Percentiles rank a stretch among this genome's conserved stretches.
Evolutionary conservation across 1,284 basidiomycete species (phyloP).

Genomic region (Cryptococcus sp.): DNA sequence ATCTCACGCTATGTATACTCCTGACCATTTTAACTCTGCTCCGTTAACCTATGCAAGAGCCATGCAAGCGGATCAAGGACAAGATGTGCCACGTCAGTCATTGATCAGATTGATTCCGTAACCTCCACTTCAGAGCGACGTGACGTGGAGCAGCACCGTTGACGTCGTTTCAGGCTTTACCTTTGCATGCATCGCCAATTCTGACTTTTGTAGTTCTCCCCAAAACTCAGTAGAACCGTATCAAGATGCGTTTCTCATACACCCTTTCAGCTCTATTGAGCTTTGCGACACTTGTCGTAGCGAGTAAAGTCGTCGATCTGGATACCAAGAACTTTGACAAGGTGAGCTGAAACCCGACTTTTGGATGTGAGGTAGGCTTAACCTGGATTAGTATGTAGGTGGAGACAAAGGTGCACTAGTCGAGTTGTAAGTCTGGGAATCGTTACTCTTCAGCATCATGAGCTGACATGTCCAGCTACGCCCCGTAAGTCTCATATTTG

Average conservation of each 20-base stretch:
- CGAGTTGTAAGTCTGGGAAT: conserved; percentile 70
- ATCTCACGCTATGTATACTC: too few species aligned
- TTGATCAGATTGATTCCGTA: too few species aligned
- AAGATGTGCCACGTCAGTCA: too few species aligned
- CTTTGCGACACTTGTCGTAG: conserved; percentile 56
- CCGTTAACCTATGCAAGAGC: too few species aligned
- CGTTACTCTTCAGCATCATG: background rate
- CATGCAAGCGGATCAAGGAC: too few species aligned
- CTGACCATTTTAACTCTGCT: too few species aligned
- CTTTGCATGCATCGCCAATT: too few species aligned
- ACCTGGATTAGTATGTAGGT: conserved; percentile 45
- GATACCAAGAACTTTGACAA: conserved; percentile 69
- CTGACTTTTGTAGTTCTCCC: too few species aligned
- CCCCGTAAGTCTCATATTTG: conserved; percentile 26
- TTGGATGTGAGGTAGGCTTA: conserved; percentile 1
- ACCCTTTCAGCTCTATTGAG: conserved; percentile 56
- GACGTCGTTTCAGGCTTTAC: too few species aligned
- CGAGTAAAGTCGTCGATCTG: conserved; percentile 73
- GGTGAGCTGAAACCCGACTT: conserved; percentile 34
- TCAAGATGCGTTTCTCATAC: conserved; percentile 59
- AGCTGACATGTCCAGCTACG: conserved; percentile 27
- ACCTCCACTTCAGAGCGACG: too few species aligned
- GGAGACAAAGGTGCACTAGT: conserved; percentile 75
- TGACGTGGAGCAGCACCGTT: too few species aligned
- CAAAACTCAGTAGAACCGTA: background rate